Evolutionary conservation across 2,329 filamentous ascomycete genomes (phyloP).

Genomic region (Aspergillus latus): DNA sequence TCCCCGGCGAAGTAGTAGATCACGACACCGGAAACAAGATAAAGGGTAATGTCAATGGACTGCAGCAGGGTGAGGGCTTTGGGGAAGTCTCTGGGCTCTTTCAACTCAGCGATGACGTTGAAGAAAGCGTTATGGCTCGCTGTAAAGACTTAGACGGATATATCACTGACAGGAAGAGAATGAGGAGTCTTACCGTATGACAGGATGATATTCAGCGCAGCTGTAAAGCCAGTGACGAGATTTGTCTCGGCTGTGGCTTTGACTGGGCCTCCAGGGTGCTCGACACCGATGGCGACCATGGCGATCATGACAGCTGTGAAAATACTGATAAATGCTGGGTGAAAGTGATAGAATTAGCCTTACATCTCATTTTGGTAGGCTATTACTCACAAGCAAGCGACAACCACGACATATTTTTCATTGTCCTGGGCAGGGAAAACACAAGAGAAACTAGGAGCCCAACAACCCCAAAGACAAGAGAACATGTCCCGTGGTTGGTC

Average conservation of each 20-base stretch:
- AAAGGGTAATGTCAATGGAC: conserved; percentile 59
- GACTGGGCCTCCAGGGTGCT: conserved; percentile 41
- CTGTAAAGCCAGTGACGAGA: conserved; percentile 58
- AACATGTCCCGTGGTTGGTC: conserved; percentile 61
- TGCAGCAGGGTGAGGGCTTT: conserved; percentile 65
- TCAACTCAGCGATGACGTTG: conserved; percentile 64
- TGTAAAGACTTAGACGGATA: conserved; percentile 5
- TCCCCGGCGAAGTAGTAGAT: conserved; percentile 67
- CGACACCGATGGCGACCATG: conserved; percentile 64
- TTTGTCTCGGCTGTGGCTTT: conserved; percentile 43
- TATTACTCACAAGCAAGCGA: conserved; percentile 52
- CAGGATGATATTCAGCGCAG: conserved; percentile 69
- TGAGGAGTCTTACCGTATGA: conserved; percentile 57
- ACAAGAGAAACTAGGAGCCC: conserved; percentile 60
- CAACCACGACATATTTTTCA: conserved; percentile 62
- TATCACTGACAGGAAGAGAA: background rate
- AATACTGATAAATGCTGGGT: conserved; percentile 62
- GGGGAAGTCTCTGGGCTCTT: conserved; percentile 59
- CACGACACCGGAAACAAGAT: conserved; percentile 64
- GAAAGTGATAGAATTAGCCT: background rate
- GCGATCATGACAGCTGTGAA: conserved; percentile 63
- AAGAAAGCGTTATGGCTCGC: conserved; percentile 67
- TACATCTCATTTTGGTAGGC: background rate
- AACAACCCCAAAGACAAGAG: conserved; percentile 61
- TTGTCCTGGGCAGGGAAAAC: conserved; percentile 61